Conservation (phyloP, 2,329 filamentous ascomycete genomes). For the Fusarium algeriense region DNA sequence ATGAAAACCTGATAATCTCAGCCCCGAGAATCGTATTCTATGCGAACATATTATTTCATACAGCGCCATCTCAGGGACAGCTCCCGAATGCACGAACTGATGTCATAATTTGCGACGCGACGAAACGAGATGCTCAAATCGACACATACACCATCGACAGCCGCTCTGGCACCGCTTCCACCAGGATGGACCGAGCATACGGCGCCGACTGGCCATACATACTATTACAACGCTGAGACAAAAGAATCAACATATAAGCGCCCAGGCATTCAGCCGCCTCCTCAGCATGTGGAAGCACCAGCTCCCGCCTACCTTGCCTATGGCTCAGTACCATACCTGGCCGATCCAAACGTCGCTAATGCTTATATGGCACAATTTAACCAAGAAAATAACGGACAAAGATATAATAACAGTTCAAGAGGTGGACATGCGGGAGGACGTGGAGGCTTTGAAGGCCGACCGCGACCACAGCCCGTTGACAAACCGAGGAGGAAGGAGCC, state of each 20-base stretch:
- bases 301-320: constrained; percentile 48
- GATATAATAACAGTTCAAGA: constrained; percentile 47
- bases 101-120: constrained; percentile 28
- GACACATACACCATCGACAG: constrained; percentile 73
- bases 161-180: constrained; percentile 70
- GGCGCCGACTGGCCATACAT: constrained; percentile 86
- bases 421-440: constrained; percentile 53
- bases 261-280: constrained; percentile 60
- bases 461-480: constrained; percentile 78
- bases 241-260: constrained; percentile 90
- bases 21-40: too few species aligned
- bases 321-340: constrained; percentile 54
- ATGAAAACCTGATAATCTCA: background rate
- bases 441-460: constrained; percentile 68
- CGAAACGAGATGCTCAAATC: constrained; percentile 74
- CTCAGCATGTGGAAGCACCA: constrained; percentile 46
- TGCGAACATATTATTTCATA: background rate
- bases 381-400: constrained; percentile 55
- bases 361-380: constrained; percentile 70
- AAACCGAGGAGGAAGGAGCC: constrained; percentile 82
- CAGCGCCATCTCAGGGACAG: background rate
- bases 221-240: constrained; percentile 87
- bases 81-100: background rate
- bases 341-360: constrained; percentile 69
- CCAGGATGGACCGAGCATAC: constrained; percentile 94